Percentiles rank a stretch among this genome's conserved stretches.
These are phyloP conservation scores for Ligustrum vulgare DNA, from an alignment of 257 asterid species.

Conservation along the genomic window DNA sequence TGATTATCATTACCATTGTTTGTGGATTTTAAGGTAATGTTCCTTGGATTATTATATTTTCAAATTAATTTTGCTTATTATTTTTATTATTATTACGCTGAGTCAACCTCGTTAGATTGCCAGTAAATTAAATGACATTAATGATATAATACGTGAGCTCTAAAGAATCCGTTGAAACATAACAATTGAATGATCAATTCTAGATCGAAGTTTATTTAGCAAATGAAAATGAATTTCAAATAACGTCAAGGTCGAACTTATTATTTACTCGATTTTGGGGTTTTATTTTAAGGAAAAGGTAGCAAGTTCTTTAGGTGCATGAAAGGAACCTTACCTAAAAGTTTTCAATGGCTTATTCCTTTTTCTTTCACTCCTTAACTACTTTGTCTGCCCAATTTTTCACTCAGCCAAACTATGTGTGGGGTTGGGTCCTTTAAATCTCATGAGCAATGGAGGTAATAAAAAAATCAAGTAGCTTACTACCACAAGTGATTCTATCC, in stretches of 20 bases:
- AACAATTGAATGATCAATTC: background rate
- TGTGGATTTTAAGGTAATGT: background rate
- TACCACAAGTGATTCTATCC: background rate
- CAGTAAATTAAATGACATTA: no score
- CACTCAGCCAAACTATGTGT: background rate
- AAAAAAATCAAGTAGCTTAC: background rate
- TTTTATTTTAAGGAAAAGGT: background rate
- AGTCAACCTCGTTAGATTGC: no score
- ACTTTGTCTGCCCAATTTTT: constrained; percentile 4
- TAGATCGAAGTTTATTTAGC: background rate
- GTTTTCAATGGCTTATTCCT: background rate
- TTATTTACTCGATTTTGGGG: background rate
- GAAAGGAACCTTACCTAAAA: background rate
- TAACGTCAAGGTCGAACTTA: background rate
- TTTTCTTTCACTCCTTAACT: background rate
- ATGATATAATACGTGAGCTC: no score
- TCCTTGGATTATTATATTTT: background rate
- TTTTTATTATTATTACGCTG: no score
- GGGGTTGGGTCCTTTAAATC: constrained; percentile 1
- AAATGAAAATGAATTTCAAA: background rate
- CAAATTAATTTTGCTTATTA: no score
- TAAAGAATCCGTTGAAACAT: no score
- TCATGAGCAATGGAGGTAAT: background rate
- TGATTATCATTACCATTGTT: background rate
- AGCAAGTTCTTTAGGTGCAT: background rate